A percentile compares a stretch with the other conserved stretches of the same genome.
Conservation (phyloP, 2,329 filamentous ascomycete species). For the Penicillium hesseltinei region DNA sequence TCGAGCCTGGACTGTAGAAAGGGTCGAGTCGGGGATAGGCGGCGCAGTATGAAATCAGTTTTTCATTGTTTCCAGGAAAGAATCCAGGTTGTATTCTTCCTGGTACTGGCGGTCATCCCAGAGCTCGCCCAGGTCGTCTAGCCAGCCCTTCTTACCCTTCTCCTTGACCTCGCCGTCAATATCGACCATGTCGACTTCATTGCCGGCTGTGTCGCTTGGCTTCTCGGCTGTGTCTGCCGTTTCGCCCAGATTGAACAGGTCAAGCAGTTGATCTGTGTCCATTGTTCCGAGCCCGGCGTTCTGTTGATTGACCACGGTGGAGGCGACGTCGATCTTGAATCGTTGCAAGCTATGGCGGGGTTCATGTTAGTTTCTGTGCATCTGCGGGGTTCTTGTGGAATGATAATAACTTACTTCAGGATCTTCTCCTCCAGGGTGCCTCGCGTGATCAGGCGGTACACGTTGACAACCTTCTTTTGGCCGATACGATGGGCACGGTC, state of each 20-base stretch:
- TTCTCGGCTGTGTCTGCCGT: constrained; percentile 56
- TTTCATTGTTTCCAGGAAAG: constrained; percentile 93
- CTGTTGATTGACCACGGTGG: constrained; percentile 97
- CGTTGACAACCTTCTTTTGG: constrained; percentile 99
- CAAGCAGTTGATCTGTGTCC: constrained; percentile 97
- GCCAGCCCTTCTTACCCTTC: constrained; percentile 93
- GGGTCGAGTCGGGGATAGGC: neutral
- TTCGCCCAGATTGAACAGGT: constrained; percentile 90
- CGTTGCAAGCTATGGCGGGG: constrained; percentile 70
- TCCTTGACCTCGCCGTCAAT: constrained; percentile 88
- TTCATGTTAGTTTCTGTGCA: constrained; percentile 17
- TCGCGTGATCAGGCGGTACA: constrained; percentile 92
- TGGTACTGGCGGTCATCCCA: constrained; percentile 99
- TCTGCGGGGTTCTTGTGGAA: constrained; percentile 11
- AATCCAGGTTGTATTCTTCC: constrained; percentile 94
- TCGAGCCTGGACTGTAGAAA: neutral
- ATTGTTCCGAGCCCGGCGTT: constrained; percentile 92
- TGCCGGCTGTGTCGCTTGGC: constrained; percentile 57
- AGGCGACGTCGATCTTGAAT: constrained; percentile 99
- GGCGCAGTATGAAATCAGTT: constrained; percentile 31
- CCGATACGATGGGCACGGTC: constrained; percentile 97
- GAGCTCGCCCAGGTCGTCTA: constrained; percentile 91
- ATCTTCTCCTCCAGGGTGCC: constrained; percentile 99
- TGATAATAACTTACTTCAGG: constrained; percentile 59
- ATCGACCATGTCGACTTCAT: constrained; percentile 77